These are phyloP conservation scores for Lipomyces orientalis DNA, from an alignment of 805 yeast genomes.

Conservation along the genomic window DNA sequence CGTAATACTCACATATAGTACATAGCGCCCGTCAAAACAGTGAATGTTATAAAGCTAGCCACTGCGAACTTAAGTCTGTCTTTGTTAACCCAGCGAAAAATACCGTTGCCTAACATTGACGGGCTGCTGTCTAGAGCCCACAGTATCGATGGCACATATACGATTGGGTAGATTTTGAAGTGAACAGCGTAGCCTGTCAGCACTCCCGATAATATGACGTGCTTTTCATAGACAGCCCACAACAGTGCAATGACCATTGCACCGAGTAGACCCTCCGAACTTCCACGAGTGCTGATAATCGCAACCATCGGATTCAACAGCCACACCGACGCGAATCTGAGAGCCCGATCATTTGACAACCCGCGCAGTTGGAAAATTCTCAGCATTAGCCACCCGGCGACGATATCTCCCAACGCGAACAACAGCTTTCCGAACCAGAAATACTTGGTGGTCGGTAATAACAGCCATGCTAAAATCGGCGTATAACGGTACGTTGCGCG, in stretches of 20 bases:
- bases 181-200: slow-evolving; percentile 82
- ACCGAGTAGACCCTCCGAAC: slow-evolving; percentile 87
- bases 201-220: slow-evolving; percentile 50
- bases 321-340: slow-evolving; percentile 70
- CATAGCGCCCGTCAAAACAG: slow-evolving; percentile 62
- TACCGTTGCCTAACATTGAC: slow-evolving; percentile 32
- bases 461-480: slow-evolving; percentile 83
- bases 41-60: slow-evolving; percentile 53
- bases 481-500: slow-evolving; percentile 94
- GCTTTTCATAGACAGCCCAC: slow-evolving; percentile 52
- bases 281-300: slow-evolving; percentile 90
- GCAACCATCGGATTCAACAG: slow-evolving; percentile 92
- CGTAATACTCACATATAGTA: slow-evolving; percentile 48
- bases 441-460: slow-evolving; percentile 66
- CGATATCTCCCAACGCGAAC: slow-evolving; percentile 76
- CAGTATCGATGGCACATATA: slow-evolving; percentile 70
- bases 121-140: slow-evolving; percentile 37
- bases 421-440: slow-evolving; percentile 78
- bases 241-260: slow-evolving; percentile 68
- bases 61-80: slow-evolving; percentile 52
- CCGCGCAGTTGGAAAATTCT: slow-evolving; percentile 48
- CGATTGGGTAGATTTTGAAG: slow-evolving; percentile 89
- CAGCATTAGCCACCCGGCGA: slow-evolving; percentile 73
- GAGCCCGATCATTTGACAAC: slow-evolving; percentile 45
- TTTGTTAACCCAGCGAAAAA: slow-evolving; percentile 50